phyloP scores from a whole-genome alignment of 306 rosid species.

The Albizia julibrissin region DNA sequence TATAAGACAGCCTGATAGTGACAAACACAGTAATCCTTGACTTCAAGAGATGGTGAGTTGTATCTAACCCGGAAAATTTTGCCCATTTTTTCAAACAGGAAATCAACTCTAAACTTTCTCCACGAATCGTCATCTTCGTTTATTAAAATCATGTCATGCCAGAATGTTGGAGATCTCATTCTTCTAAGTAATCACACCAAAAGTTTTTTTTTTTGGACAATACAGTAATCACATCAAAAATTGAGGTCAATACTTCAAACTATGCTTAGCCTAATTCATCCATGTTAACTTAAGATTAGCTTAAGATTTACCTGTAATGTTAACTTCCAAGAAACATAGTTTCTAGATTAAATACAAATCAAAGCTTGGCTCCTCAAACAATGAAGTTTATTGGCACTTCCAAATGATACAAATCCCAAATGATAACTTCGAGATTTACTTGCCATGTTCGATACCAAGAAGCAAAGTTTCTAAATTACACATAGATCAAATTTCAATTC shows the following conservation, averaged over 20 bases:
- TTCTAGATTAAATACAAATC: neutral
- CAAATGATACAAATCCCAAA: neutral
- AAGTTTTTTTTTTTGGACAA: neutral
- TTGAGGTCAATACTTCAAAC: constrained; percentile 4
- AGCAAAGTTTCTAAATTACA: neutral
- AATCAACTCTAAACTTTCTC: neutral
- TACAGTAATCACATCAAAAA: neutral
- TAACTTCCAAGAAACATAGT: neutral
- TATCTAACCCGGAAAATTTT: neutral
- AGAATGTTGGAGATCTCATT: neutral
- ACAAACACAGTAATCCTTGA: constrained; percentile 31
- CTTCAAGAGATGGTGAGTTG: constrained; percentile 10
- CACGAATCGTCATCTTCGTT: neutral
- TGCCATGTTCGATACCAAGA: constrained; percentile 16
- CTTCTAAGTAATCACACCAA: neutral
- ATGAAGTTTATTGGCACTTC: neutral
- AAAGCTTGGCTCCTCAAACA: neutral
- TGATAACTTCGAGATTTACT: neutral
- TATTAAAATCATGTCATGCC: neutral
- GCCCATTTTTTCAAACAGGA: neutral
- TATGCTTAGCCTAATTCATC: neutral
- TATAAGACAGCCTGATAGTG: constrained; percentile 25
- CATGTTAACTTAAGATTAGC: neutral
- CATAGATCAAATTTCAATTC: neutral
- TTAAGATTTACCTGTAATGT: neutral